Conservation (phyloP, 306 rosid species). For the Acacia acuminata region DNA sequence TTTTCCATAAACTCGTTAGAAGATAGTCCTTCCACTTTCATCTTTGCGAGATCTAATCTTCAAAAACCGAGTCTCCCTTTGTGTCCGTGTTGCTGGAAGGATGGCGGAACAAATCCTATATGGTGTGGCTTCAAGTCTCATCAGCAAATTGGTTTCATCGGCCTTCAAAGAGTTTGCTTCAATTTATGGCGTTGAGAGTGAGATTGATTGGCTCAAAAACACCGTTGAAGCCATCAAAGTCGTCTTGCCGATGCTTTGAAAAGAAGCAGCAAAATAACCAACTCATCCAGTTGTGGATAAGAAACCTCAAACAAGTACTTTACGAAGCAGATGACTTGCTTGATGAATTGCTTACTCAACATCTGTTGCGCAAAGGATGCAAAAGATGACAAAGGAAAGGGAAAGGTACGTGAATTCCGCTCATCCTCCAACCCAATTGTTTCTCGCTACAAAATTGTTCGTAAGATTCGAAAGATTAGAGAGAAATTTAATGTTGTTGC, state of each 20-base stretch:
- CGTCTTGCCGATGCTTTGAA: neutral
- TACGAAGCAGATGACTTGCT: slow-evolving; percentile 5
- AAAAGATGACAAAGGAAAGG: neutral
- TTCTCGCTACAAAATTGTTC: neutral
- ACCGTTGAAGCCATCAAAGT: neutral
- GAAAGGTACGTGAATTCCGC: neutral
- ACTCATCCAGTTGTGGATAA: neutral
- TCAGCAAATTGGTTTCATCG: neutral
- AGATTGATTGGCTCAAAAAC: neutral
- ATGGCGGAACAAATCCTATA: neutral
- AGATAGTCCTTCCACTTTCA: too few relatives aligned
- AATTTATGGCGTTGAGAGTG: neutral
- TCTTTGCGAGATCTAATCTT: too few relatives aligned
- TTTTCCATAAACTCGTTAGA: too few relatives aligned
- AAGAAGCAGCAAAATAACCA: neutral
- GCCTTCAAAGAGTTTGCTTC: neutral
- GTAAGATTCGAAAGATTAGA: neutral
- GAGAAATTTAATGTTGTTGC: neutral
- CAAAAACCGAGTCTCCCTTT: too few relatives aligned
- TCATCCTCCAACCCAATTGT: neutral
- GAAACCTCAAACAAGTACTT: neutral
- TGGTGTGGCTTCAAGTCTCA: neutral
- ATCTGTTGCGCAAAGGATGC: neutral
- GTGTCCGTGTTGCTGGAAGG: neutral
- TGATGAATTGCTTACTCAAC: neutral